Evolutionary conservation across 345 rosid species (phyloP), one percentile per base, ranked within the genome.

Genomic region (Eucalyptus erythrocorys): DNA sequence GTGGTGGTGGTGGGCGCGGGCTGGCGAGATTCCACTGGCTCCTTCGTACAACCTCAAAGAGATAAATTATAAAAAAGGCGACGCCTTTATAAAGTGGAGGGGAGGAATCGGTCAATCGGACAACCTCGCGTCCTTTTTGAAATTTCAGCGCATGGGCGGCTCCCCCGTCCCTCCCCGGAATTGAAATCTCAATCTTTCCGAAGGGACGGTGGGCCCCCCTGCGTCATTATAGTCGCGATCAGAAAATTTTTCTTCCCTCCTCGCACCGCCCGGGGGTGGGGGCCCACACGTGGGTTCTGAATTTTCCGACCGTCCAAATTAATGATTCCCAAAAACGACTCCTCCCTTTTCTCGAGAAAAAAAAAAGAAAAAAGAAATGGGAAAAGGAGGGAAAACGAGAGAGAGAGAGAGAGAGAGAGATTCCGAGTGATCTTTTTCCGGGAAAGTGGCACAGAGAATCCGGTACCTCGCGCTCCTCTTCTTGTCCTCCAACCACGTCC

Each of bases 331-430:
- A 21, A 19, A 21, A 37, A 51, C 57, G 26, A 51, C 57, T 51
- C 26, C 57, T 51, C 57, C 26, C 26, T 51, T 10, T 40, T 37
- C 30, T 34, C 47, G 47, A 40, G 47, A 10, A 10, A 19, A 37
- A 32, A 2, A 34, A 17, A 37, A 3, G 1, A 2, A 3, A 3
- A 0, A 2, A 3, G 2, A 32, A 5, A 2, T 2, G 81, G 81
- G 37, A 3, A 34, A 37, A 19, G 24, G 45, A 3, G 40, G 24
- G 45, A 71, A 55, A 55, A 55, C 26, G 59, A 53, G 59, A 51
- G 26, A 53, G 22, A 50, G 51, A 49, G 16, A 49, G 53, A 51
- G 30, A 59, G 55, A 51, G 24, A 51, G 57, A 51, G 81, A 71
- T 10, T 37, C 81, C 43, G 42, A 16, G 11, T 9, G 43, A 17